Base-by-base conservation (phyloP, 495 filamentous ascomycete genomes). In the Baudoinia panamericana region DNA sequence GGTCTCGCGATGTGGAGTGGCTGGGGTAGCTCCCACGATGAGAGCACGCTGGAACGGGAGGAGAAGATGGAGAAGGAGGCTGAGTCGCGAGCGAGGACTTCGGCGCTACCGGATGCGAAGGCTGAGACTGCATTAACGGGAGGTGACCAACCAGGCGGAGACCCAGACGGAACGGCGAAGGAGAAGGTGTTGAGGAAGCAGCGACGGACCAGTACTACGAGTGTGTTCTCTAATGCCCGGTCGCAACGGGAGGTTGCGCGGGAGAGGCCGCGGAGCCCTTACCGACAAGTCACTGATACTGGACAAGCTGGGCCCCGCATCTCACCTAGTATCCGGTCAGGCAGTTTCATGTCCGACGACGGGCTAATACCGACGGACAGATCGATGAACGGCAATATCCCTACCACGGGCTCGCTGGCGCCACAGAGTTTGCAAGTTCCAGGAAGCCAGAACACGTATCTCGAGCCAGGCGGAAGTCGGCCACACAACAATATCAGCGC, bases 11-110 rank as follows among this genome's bases (percentile, higher is more conserved):
- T 93, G 22, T 95, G 87, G 87, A 78, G 73, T 30, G 61, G 74
- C 9, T 85, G 85, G 80, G 87, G 82, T 9, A 84, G 78, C 46
- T 90, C 78, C 53, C 86, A 93, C 47, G 87, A 94, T 55, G 70
- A 86, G 61, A 70, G 67, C 30, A 79, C 77, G 9, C 65, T 90
- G 13, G 40, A 54, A 23, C 32, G 39, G n/a, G 51, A 54, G 39
- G 46, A 54, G 39, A 50, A 43, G 39, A 3, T 26, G 10, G 35
- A 40, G 18, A 39, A 36, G 44, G 24, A 37, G 16, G 29, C 19
- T 17, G 25, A 43, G 11, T 20, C 33, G 23, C 35, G 24, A n/a
- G n/a, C n/a, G n/a, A n/a, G n/a, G 25, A 21, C 20, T 2, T 25
- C 32, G 25, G 15, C 45, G 51, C 22, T 19, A 47, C 44, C 35